A percentile compares a stretch with the other conserved stretches of the same genome.
Conservation (phyloP, 140 eudicot species). For the Oenanthe javanica region DNA sequence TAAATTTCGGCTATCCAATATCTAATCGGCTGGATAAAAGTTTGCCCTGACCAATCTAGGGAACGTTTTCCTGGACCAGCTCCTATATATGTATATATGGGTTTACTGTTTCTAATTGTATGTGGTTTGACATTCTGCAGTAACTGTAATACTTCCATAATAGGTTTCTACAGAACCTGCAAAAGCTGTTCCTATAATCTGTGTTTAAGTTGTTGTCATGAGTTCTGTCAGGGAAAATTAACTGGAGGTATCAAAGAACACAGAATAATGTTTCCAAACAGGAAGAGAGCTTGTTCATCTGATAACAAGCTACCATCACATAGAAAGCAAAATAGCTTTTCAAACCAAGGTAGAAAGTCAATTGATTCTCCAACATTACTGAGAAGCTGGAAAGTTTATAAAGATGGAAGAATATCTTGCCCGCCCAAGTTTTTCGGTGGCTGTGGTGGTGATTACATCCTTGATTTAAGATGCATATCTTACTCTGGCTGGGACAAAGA, state of each 20-base stretch:
- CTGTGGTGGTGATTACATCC: conserved; percentile 59
- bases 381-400: conserved; percentile 43
- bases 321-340: conserved; percentile 8
- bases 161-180: conserved; percentile 88
- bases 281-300: conserved; percentile 24
- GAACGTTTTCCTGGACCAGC: not conserved
- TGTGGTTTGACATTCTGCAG: conserved; percentile 28
- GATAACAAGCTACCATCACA: conserved; percentile 12
- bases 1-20: not conserved
- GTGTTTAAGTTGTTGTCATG: conserved; percentile 72
- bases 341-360: conserved; percentile 1
- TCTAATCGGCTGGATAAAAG: not conserved
- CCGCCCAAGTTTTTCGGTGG: conserved; percentile 72
- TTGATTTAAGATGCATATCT: conserved; percentile 42
- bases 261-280: conserved; percentile 20
- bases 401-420: conserved; percentile 62
- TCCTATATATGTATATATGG: not conserved
- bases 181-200: conserved; percentile 72
- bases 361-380: conserved; percentile 21
- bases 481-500: conserved; percentile 61
- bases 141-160: conserved; percentile 58
- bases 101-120: conserved; percentile 4
- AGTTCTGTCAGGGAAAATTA: conserved; percentile 44
- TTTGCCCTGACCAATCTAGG: not conserved
- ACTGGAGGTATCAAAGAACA: conserved; percentile 26